Percentiles rank a stretch among this genome's conserved stretches.
Evolutionary conservation across 305 asterid species (phyloP).

Genomic region (Withania somnifera): DNA sequence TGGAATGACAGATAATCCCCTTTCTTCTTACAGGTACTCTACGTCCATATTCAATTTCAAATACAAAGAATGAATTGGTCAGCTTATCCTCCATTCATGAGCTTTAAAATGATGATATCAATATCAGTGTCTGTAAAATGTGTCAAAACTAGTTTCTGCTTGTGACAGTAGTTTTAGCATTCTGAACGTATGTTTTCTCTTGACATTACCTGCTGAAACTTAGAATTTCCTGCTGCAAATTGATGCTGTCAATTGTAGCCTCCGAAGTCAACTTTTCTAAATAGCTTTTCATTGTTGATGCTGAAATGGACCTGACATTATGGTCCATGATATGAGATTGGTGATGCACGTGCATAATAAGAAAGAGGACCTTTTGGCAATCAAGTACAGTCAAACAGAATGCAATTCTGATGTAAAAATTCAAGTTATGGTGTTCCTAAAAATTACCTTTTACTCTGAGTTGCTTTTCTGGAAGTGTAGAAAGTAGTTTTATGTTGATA

Average conservation of each 20-base stretch:
- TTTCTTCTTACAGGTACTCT: slow-evolving; percentile 48
- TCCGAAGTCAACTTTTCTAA: background rate
- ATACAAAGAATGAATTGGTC: background rate
- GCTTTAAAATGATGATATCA: background rate
- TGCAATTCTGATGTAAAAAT: background rate
- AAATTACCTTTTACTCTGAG: background rate
- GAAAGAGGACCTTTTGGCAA: background rate
- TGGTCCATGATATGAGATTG: background rate
- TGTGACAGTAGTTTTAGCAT: background rate
- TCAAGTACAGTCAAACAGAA: background rate
- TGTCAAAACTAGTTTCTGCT: background rate
- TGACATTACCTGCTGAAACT: background rate
- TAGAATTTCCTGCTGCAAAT: background rate
- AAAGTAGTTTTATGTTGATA: background rate
- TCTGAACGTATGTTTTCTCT: background rate
- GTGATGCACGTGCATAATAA: background rate
- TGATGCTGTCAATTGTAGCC: background rate
- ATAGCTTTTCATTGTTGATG: background rate
- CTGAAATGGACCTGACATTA: background rate
- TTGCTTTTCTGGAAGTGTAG: background rate
- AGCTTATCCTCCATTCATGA: slow-evolving; percentile 1
- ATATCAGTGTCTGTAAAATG: background rate
- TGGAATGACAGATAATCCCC: slow-evolving; percentile 49
- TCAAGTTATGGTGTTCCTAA: background rate
- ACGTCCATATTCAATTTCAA: slow-evolving; percentile 4